Conservation (phyloP, 2,329 filamentous ascomycete genomes). For the Venturia effusa region DNA sequence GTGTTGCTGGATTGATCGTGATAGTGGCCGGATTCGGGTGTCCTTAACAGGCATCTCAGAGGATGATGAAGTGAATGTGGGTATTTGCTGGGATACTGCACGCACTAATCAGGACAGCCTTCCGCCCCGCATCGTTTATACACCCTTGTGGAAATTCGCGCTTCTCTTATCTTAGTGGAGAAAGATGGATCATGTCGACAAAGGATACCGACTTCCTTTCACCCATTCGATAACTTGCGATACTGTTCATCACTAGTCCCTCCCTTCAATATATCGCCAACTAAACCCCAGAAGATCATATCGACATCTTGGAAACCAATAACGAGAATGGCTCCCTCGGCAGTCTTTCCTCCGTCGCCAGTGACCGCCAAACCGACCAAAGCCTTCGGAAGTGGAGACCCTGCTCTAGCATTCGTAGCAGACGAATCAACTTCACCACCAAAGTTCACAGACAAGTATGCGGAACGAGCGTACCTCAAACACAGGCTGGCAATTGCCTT, state of each 20-base stretch:
- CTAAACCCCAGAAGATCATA: neutral
- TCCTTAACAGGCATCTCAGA: no score
- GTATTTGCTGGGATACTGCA: neutral
- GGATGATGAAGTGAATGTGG: neutral
- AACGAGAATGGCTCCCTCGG: neutral
- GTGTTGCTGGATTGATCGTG: neutral
- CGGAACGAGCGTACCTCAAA: conserved; percentile 27
- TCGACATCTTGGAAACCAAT: neutral
- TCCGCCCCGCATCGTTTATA: neutral
- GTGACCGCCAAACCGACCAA: neutral
- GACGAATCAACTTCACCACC: conserved; percentile 14
- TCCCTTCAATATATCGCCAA: neutral
- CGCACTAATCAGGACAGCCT: neutral
- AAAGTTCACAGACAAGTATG: conserved; percentile 22
- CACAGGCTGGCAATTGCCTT: conserved; percentile 38
- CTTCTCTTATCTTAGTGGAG: neutral
- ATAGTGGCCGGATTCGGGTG: no score
- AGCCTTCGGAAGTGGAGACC: conserved; percentile 11
- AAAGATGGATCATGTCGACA: neutral
- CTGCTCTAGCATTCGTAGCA: conserved; percentile 13
- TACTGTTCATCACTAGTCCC: neutral
- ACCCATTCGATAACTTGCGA: neutral
- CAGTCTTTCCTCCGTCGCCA: neutral
- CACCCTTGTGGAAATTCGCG: neutral
- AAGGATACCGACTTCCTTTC: neutral